A percentile compares a stretch with the other conserved stretches of the same genome.
Evolutionary conservation across 192 early-diverging fungal species (phyloP).

Genomic region (Entomortierella beljakovae): DNA sequence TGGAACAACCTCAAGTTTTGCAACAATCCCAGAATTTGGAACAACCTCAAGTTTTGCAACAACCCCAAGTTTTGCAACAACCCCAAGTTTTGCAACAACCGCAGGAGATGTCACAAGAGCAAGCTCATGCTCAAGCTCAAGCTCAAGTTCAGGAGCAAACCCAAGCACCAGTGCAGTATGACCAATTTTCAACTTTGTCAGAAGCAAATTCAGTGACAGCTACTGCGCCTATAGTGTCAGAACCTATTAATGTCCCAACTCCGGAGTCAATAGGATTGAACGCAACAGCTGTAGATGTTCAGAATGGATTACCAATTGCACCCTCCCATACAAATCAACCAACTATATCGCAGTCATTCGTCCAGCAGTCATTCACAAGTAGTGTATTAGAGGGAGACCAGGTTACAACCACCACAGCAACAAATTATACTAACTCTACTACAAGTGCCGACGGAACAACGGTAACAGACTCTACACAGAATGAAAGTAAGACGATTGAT

Average conservation of each 20-base stretch:
- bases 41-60: neutral
- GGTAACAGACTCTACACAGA: conserved; percentile 4
- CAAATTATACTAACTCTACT: neutral
- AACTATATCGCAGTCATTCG: conserved; percentile 5
- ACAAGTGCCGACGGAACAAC: conserved; percentile 12
- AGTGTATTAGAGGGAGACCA: conserved; percentile 12
- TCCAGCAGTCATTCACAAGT: conserved; percentile 22
- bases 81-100: no score
- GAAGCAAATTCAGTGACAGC: neutral
- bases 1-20: neutral
- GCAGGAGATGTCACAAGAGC: neutral
- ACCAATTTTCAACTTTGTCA: neutral
- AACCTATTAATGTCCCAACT: neutral
- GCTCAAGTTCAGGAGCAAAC: neutral
- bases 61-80: neutral
- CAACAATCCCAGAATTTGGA: neutral
- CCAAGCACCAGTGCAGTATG: neutral
- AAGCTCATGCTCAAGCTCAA: neutral
- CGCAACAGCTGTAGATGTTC: neutral
- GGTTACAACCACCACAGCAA: conserved; percentile 10
- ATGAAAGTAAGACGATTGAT: neutral
- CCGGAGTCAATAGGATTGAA: neutral
- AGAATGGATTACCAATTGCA: neutral
- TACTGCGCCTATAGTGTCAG: neutral
- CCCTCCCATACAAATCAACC: neutral